These are phyloP conservation scores for Zasmidium citrigriseum DNA, from an alignment of 2,329 filamentous ascomycete species.

Conservation along the genomic window DNA sequence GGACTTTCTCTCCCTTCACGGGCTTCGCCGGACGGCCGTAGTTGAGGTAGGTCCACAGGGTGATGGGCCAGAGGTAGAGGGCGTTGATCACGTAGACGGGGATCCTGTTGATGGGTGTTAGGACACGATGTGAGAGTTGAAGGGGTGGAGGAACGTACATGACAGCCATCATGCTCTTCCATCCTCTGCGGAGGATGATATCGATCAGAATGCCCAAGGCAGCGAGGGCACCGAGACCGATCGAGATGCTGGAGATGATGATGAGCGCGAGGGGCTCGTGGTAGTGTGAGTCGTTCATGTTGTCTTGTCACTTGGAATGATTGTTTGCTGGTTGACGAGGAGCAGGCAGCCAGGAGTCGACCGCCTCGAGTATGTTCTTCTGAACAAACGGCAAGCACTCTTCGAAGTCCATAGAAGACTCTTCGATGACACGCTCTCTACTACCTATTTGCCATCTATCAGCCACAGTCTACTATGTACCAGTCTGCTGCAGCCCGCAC, in stretches of 20 bases:
- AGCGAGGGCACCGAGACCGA: conserved; percentile 9
- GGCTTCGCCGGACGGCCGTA: conserved; percentile 25
- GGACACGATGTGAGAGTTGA: background rate
- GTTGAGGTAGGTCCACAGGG: conserved; percentile 24
- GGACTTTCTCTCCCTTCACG: background rate
- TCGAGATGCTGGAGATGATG: conserved; percentile 10
- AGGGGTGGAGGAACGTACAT: background rate
- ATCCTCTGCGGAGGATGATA: conserved; percentile 13
- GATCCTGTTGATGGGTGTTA: background rate
- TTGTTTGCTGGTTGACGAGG: too few species aligned
- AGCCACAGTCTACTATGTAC: too few species aligned
- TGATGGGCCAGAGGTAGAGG: conserved; percentile 26
- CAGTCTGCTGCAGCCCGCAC: too few species aligned
- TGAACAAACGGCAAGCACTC: too few species aligned
- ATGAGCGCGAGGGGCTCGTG: background rate
- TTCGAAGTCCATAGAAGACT: too few species aligned
- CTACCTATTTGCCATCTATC: too few species aligned
- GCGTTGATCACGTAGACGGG: conserved; percentile 29
- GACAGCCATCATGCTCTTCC: conserved; percentile 15
- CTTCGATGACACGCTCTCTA: too few species aligned
- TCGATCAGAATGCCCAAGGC: conserved; percentile 8
- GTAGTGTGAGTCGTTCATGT: background rate
- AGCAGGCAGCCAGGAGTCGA: too few species aligned
- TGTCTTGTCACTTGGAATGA: too few species aligned
- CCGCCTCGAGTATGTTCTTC: too few species aligned